Evolutionary conservation across 2,329 filamentous ascomycete genomes (phyloP).

Genomic region (Fusarium vanettenii): DNA sequence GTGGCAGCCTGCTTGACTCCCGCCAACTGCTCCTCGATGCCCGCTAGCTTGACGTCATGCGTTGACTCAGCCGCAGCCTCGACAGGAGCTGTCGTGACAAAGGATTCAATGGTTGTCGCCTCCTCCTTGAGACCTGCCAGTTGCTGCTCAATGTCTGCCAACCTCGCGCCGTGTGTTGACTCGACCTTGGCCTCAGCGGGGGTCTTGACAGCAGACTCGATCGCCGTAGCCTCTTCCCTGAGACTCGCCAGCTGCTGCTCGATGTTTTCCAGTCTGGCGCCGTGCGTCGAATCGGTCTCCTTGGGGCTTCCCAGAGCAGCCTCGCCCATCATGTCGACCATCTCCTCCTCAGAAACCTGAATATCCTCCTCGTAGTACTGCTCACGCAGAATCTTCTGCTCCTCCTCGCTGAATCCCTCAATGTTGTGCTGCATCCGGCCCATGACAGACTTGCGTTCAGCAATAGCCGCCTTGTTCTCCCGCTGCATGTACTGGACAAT

Average conservation of each 20-base stretch:
- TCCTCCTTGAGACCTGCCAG: background rate
- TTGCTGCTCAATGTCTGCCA: background rate
- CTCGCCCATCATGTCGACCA: constrained; percentile 50
- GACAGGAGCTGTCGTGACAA: background rate
- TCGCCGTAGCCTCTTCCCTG: background rate
- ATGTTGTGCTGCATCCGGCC: constrained; percentile 50
- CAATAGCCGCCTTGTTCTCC: constrained; percentile 45
- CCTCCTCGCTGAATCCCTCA: constrained; percentile 53
- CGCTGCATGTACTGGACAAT: constrained; percentile 53
- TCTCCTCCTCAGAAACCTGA: constrained; percentile 51
- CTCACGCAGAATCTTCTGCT: constrained; percentile 49
- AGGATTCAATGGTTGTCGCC: background rate
- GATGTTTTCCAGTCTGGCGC: background rate
- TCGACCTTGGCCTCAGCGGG: background rate
- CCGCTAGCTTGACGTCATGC: constrained; percentile 16
- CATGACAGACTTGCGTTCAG: constrained; percentile 52
- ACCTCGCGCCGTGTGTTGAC: background rate
- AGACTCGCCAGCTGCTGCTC: background rate
- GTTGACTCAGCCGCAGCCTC: constrained; percentile 2
- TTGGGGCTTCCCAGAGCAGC: constrained; percentile 28
- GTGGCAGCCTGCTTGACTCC: constrained; percentile 28
- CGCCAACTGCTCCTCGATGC: constrained; percentile 37
- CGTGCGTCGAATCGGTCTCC: constrained; percentile 4
- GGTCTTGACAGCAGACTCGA: background rate
- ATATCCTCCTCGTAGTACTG: constrained; percentile 40